Base-by-base conservation (phyloP, 768 basidiomycete genomes). In the Collybia sordida region DNA sequence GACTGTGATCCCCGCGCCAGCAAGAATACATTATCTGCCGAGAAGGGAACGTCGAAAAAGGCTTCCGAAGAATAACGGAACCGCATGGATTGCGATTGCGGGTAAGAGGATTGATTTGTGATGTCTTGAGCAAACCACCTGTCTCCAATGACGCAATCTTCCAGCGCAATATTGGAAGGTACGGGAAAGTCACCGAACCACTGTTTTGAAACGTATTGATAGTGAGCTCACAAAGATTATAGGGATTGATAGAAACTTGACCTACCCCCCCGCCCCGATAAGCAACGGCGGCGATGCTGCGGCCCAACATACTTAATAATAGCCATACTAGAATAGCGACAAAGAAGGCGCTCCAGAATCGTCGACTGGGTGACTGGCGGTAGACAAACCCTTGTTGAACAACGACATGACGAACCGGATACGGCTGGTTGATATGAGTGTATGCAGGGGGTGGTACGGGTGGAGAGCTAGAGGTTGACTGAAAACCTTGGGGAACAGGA, bases 11-110 rank as follows among this genome's bases (percentile, higher is more conserved):
- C 70, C 14, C 57, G 53, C 12, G 68, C 57, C 17, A 68, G 49
- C 6, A 72, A 49, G 27, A 72, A 61, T 14, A 71, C 25, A 3
- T 60, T 56, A 17, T 64, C 53, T 7, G 59, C 55, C 4, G 67
- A 62, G 9, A 57, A 53, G 3, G 59, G 57, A 17, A 62, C 50
- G 17, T 62, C 56, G 14, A 59, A 55, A 6, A 48, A 37, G 6
- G 58, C 54, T 11, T 51, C 44, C 2, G 59, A 49, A 6, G 53
- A 44, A 49, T 57, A 50, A 11, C 51, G 60, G 31, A 51, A 59
- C 7, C 23, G 40, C 25, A 34, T 15, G 4, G 25, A 28, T 22
- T 22, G 9, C 9, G 6, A 7, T 18, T 23, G 22, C n/a, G 19
- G 14, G 23, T 25, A 18, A 31, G 23, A 28, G 12, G 18, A 11